Conservation (phyloP, 352 stramenopile species). For the Halophytophthora polymorphica region DNA sequence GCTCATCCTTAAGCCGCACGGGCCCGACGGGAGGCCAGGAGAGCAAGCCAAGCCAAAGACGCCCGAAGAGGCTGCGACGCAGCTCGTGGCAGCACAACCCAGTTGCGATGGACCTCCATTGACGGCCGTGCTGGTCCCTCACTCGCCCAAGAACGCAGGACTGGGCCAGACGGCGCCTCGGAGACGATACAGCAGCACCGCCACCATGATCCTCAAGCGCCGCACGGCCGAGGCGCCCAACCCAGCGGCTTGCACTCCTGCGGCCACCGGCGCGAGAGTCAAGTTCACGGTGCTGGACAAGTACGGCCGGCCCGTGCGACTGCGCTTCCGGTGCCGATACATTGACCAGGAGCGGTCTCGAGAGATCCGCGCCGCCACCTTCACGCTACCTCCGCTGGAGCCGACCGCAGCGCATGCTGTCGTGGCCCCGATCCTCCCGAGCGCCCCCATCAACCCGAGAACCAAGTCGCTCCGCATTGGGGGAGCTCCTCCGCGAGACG, state of each 20-base stretch:
- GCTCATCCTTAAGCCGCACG: slow-evolving; percentile 6
- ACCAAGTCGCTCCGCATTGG: neutral
- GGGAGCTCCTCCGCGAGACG: neutral
- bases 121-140: neutral
- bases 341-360: neutral
- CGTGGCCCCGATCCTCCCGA: neutral
- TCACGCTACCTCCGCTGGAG: neutral
- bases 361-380: neutral
- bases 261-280: neutral
- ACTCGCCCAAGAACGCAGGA: neutral
- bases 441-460: neutral
- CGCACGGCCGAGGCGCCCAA: neutral
- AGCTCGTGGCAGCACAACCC: neutral
- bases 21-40: neutral
- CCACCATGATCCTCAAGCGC: neutral
- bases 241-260: neutral
- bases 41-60: neutral
- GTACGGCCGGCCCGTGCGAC: slow-evolving; percentile 14
- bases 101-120: neutral
- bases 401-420: neutral
- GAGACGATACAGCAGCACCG: slow-evolving; percentile 1
- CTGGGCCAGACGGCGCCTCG: neutral
- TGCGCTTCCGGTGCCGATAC: slow-evolving; percentile 16
- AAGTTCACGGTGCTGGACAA: slow-evolving; percentile 16
- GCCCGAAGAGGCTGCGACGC: neutral